Base-by-base conservation (phyloP, 441 rosid species). In the Syzygium malaccense region DNA sequence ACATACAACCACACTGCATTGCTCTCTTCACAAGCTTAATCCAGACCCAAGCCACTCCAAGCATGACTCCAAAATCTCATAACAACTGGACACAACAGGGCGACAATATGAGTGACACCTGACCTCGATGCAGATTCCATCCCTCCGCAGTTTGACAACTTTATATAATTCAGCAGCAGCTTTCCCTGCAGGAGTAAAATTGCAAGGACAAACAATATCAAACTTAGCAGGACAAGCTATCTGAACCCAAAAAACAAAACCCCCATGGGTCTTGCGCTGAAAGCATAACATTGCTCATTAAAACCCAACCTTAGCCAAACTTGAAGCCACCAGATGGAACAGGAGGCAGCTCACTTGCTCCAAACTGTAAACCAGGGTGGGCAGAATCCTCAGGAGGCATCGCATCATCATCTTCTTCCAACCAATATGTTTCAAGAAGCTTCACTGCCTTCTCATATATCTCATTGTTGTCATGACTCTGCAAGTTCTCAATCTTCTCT, bases 281-380 rank as follows among this genome's bases (percentile, higher is more conserved):
- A 45, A 86, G 83, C 54, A 51, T 30, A 48, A 80, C 85, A 17
- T 92, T 92, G 96, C 96, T 92, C 84, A 41, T 45, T 41, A 26
- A 62, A 78, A 78, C 53, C 84, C 53, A 8, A 78, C 84, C 84
- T 92, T 93, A 96, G 93, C 95, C 91, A 93, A 97, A 97, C 88
- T 93, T 95, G 92, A 96, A 97, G 90, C 99, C 99, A 55, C 98
- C 98, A 2, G 97, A 90, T 15, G 99, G 98, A 89, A 93, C 93
- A 14, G 91, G 26, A n/a, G 96, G 91, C 88, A 88, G 87, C 86
- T 94, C 95, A 87, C 83, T 88, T 41, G 95, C 96, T 55, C 98
- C 97, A 88, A 96, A 97, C 49, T 91, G 93, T 87, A 96, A 94
- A 48, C 93, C 96, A 48, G 94, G 20, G 90, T 93, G 97, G 33